Conservation (phyloP, 2,329 filamentous ascomycete genomes). For the Clarireedia homoeocarpa region DNA sequence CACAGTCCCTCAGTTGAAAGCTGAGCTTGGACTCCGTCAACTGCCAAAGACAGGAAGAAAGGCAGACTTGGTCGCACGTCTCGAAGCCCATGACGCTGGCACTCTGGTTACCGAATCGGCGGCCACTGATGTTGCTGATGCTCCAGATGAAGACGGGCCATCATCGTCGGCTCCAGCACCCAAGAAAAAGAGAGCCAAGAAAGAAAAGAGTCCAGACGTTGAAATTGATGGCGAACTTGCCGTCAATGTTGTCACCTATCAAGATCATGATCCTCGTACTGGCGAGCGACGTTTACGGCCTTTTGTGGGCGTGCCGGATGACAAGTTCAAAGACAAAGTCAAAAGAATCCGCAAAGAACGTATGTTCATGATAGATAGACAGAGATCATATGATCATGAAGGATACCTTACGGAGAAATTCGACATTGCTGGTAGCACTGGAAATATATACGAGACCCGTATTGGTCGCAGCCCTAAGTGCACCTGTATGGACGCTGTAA, state of each 20-base stretch:
- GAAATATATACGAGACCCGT: constrained; percentile 13
- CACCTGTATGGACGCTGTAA: constrained; percentile 19
- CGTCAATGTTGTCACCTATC: constrained; percentile 3
- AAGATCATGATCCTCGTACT: constrained; percentile 3
- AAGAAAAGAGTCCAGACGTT: constrained; percentile 6
- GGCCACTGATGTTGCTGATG: background rate
- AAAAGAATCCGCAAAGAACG: constrained; percentile 16
- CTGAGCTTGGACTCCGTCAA: constrained; percentile 62
- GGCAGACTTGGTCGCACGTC: constrained; percentile 59
- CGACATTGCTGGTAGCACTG: constrained; percentile 18
- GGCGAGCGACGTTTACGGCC: constrained; percentile 11
- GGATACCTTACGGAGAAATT: constrained; percentile 12
- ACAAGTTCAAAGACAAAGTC: constrained; percentile 14
- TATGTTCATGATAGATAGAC: constrained; percentile 19
- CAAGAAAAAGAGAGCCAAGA: constrained; percentile 7
- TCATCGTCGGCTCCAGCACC: constrained; percentile 3
- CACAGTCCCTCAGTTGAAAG: constrained; percentile 66
- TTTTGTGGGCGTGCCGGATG: constrained; percentile 14
- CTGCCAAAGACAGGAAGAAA: constrained; percentile 61
- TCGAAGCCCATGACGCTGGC: constrained; percentile 35
- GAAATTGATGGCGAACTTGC: constrained; percentile 13
- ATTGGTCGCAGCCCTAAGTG: constrained; percentile 15
- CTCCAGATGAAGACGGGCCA: background rate
- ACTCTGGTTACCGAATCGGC: background rate
- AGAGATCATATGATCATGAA: constrained; percentile 3